Percentiles rank a stretch among this genome's conserved stretches.
Conservation (phyloP, 2,329 filamentous ascomycete genomes). For the Trichothecium roseum region DNA sequence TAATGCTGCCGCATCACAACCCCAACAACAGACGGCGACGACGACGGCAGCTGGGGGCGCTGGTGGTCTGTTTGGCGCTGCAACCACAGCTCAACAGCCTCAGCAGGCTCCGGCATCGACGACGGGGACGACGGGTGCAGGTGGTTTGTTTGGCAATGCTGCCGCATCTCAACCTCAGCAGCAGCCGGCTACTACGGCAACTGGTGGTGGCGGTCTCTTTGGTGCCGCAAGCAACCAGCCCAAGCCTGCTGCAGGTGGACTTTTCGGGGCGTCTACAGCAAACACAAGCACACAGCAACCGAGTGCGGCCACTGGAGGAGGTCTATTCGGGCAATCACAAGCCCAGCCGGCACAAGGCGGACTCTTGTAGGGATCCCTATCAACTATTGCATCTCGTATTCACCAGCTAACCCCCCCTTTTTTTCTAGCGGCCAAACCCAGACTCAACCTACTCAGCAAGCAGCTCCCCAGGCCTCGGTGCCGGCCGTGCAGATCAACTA, state of each 20-base stretch:
- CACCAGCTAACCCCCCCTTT: too few relatives aligned
- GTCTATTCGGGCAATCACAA: slow-evolving; percentile 23
- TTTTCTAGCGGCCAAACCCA: slow-evolving; percentile 20
- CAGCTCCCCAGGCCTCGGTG: slow-evolving; percentile 33
- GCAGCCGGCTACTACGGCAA: slow-evolving; percentile 11
- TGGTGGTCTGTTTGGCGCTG: slow-evolving; percentile 14
- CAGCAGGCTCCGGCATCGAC: slow-evolving; percentile 8
- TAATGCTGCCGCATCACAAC: slow-evolving; percentile 10
- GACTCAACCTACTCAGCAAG: slow-evolving; percentile 11
- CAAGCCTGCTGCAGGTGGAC: slow-evolving; percentile 15
- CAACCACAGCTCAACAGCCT: slow-evolving; percentile 7
- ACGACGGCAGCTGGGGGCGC: slow-evolving; percentile 15
- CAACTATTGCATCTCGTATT: too few relatives aligned
- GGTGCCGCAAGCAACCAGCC: slow-evolving; percentile 19
- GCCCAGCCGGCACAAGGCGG: slow-evolving; percentile 17
- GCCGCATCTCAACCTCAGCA: slow-evolving; percentile 9
- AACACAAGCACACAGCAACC: not conserved
- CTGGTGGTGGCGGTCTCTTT: slow-evolving; percentile 16
- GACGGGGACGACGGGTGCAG: slow-evolving; percentile 9
- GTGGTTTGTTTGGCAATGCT: slow-evolving; percentile 6
- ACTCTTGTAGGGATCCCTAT: slow-evolving; percentile 19
- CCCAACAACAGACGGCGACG: slow-evolving; percentile 16
- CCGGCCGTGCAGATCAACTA: slow-evolving; percentile 72
- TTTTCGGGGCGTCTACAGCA: slow-evolving; percentile 18
- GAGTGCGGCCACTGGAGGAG: slow-evolving; percentile 4